A percentile compares a stretch with the other conserved stretches of the same genome.
Conservation (phyloP, 148 eudicot genomes). For the Chenopodium formosanum region DNA sequence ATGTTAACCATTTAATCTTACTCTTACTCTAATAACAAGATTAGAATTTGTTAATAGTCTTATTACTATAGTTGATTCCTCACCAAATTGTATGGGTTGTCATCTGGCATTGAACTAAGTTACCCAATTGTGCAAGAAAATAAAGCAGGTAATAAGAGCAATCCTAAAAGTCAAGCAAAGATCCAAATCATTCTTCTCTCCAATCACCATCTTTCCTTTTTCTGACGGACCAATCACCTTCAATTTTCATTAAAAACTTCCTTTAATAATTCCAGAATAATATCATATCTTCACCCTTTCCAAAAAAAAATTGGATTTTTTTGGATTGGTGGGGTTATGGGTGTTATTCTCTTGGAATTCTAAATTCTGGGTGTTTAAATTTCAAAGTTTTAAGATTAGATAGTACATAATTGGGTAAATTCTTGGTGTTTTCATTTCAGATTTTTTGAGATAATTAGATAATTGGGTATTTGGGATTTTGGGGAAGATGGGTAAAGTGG, state of each 20-base stretch:
- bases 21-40: too few species aligned
- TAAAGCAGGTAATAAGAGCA: neutral
- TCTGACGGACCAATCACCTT: neutral
- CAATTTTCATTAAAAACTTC: neutral
- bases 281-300: slow-evolving; percentile 9
- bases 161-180: slow-evolving; percentile 8
- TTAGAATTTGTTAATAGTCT: too few species aligned
- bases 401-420: neutral
- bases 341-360: slow-evolving; percentile 6
- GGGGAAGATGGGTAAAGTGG: slow-evolving; percentile 46
- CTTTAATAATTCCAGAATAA: neutral
- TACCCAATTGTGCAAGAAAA: neutral
- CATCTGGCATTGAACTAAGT: neutral
- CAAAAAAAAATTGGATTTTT: slow-evolving; percentile 1
- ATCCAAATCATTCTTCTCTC: neutral
- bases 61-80: neutral
- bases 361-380: slow-evolving; percentile 16
- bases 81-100: neutral
- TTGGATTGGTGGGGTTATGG: neutral
- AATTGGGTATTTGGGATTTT: neutral
- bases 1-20: too few species aligned
- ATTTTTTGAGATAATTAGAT: neutral
- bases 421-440: neutral
- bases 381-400: neutral
- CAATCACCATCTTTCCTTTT: neutral